These are phyloP conservation scores for Colletotrichum sp. DNA, from an alignment of 2,329 filamentous ascomycete genomes.

Conservation along the genomic window DNA sequence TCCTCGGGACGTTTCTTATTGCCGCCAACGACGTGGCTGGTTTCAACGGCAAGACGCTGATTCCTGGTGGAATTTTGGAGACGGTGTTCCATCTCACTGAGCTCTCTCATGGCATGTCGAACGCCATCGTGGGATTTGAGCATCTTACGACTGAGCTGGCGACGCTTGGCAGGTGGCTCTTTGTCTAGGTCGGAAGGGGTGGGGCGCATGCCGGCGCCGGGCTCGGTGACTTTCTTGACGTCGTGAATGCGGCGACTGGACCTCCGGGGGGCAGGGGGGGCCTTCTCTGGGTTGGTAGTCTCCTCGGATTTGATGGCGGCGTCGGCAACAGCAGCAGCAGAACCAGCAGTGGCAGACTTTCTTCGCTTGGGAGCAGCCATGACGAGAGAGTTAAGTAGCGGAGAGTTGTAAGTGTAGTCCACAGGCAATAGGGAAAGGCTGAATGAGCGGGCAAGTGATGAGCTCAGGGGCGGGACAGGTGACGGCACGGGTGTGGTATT, in stretches of 20 bases:
- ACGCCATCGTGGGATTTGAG: conserved; percentile 32
- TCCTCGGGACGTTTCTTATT: not conserved
- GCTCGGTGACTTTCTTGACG: conserved; percentile 5
- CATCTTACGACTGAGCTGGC: not conserved
- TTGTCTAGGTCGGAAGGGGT: not conserved
- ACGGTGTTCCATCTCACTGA: conserved; percentile 55
- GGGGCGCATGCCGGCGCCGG: conserved; percentile 1
- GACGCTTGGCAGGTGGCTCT: conserved; percentile 4
- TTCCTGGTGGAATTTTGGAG: conserved; percentile 47
- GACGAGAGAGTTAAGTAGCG: not conserved
- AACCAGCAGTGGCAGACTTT: conserved; percentile 27
- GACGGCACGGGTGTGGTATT: conserved; percentile 1
- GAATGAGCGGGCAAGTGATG: not conserved
- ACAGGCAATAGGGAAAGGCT: not conserved
- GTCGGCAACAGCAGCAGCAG: conserved; percentile 8
- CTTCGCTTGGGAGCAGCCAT: conserved; percentile 39
- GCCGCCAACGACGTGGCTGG: conserved; percentile 34
- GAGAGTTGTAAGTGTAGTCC: not conserved
- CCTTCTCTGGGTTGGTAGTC: not conserved
- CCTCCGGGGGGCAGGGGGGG: conserved; percentile 1
- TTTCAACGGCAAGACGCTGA: conserved; percentile 53
- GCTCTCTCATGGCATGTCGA: conserved; percentile 45
- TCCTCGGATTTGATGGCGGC: not conserved
- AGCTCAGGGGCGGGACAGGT: not conserved
- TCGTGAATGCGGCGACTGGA: conserved; percentile 15